Base-by-base conservation (phyloP, 768 basidiomycete genomes). In the Butyriboletus loyo region DNA sequence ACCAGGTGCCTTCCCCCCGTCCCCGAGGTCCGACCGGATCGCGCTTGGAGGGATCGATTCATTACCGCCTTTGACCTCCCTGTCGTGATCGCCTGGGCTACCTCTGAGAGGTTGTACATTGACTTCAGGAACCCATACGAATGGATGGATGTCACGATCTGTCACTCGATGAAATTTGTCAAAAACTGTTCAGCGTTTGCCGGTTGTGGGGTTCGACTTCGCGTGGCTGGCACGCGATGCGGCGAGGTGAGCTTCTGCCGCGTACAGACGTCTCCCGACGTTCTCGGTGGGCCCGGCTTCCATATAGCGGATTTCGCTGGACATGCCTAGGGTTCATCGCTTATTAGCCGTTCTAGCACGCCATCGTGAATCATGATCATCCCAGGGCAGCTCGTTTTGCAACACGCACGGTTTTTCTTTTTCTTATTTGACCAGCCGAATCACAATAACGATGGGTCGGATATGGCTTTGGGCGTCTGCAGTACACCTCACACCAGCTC, bases 211-310 rank as follows among this genome's bases (percentile, higher is more conserved):
- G 40, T 44, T 17, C 35, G 36, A n/a, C 19, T 35, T 51, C 44
- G 56, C 32, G 30, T 57, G 57, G 32, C 17, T 37, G 40, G 34
- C 58, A 60, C 58, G 57, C 46, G 50, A 48, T 27, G 40, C 24
- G 30, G 40, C 35, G 35, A 42, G 36, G 34, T n/a, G 28, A 17
- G 31, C 49, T 45, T 58, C 55, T 45, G 11, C 46, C 46, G 46
- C 32, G 31, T 22, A 31, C 10, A 22, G 14, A 24, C 39, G 2
- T 15, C 36, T n/a, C n/a, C n/a, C 22, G 25, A 24, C 5, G n/a
- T n/a, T 24, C 44, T 30, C 41, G 40, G 31, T 22, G 30, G 15
- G n/a, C 24, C 31, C 22, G n/a, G 8, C 25, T 22, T 28, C 31
- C 8, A 27, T 21, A 15, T 34, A 24, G 41, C 22, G 30, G 9